Evolutionary conservation across 768 basidiomycete species (phyloP).

Genomic region (Podaxis sp.): DNA sequence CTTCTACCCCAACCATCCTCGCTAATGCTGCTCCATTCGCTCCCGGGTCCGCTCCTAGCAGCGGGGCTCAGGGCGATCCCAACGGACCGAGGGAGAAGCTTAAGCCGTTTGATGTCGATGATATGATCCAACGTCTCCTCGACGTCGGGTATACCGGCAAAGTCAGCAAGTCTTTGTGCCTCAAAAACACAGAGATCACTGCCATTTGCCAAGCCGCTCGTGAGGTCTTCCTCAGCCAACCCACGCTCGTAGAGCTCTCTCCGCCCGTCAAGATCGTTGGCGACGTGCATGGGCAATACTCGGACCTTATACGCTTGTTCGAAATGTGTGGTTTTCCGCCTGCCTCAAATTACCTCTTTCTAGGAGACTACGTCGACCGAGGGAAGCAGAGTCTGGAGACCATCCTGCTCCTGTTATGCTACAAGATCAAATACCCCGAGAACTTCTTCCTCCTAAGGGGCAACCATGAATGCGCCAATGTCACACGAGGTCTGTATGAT

Average conservation of each 20-base stretch:
- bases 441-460: slow-evolving; percentile 98
- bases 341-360: slow-evolving; percentile 94
- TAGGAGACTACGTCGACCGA: slow-evolving; percentile 98
- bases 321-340: slow-evolving; percentile 99
- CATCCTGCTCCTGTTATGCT: slow-evolving; percentile 92
- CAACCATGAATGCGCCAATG: slow-evolving; percentile 99
- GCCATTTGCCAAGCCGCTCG: slow-evolving; percentile 93
- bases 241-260: slow-evolving; percentile 93
- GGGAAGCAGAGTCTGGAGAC: slow-evolving; percentile 99
- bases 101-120: slow-evolving; percentile 87
- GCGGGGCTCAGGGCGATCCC: slow-evolving; percentile 35
- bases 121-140: slow-evolving; percentile 94
- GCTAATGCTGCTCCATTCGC: slow-evolving; percentile 57
- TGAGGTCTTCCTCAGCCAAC: slow-evolving; percentile 94
- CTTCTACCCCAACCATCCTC: slow-evolving; percentile 81
- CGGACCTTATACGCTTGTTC: slow-evolving; percentile 95
- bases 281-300: slow-evolving; percentile 98
- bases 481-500: slow-evolving; percentile 80
- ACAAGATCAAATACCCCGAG: slow-evolving; percentile 99
- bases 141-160: slow-evolving; percentile 98
- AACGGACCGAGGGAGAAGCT: slow-evolving; percentile 50
- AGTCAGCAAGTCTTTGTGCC: slow-evolving; percentile 90
- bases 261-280: slow-evolving; percentile 99
- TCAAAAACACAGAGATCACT: slow-evolving; percentile 95
- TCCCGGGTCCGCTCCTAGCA: slow-evolving; percentile 45